Percentiles rank a stretch among this genome's conserved stretches.
phyloP scores from a whole-genome alignment of 1,139 yeast species.

The Lodderomyces elongisporus region DNA sequence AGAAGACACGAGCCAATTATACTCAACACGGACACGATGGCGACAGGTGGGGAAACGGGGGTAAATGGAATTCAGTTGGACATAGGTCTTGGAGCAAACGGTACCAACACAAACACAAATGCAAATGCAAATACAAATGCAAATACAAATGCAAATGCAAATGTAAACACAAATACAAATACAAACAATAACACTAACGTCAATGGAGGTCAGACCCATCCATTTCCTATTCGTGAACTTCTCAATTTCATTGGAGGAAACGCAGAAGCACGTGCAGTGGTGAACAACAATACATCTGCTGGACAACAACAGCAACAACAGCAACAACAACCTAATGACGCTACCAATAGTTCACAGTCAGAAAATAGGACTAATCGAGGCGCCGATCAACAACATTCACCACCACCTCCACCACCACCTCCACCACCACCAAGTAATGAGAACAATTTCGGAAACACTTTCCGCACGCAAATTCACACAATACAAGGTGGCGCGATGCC shows the following conservation, averaged over 20 bases:
- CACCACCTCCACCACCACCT: no score
- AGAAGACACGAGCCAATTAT: slow-evolving; percentile 1
- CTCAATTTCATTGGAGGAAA: no score
- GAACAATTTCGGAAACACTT: no score
- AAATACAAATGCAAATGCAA: neutral
- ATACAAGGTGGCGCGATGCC: slow-evolving; percentile 2
- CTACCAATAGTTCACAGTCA: neutral
- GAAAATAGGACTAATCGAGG: neutral
- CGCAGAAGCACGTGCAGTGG: no score
- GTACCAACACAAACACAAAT: neutral
- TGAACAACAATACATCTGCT: neutral
- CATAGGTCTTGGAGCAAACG: no score
- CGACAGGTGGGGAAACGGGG: neutral
- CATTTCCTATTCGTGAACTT: no score
- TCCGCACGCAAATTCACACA: no score
- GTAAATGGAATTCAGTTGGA: neutral
- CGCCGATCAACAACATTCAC: no score
- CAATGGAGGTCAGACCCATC: neutral
- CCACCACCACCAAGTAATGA: no score
- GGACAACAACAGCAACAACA: neutral
- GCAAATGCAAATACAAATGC: slow-evolving; percentile 1
- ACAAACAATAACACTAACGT: neutral
- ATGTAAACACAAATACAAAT: neutral
- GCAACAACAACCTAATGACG: neutral
- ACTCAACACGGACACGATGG: neutral